Base-by-base conservation (phyloP, 345 rosid genomes). In the Eucalyptus melliodora region DNA sequence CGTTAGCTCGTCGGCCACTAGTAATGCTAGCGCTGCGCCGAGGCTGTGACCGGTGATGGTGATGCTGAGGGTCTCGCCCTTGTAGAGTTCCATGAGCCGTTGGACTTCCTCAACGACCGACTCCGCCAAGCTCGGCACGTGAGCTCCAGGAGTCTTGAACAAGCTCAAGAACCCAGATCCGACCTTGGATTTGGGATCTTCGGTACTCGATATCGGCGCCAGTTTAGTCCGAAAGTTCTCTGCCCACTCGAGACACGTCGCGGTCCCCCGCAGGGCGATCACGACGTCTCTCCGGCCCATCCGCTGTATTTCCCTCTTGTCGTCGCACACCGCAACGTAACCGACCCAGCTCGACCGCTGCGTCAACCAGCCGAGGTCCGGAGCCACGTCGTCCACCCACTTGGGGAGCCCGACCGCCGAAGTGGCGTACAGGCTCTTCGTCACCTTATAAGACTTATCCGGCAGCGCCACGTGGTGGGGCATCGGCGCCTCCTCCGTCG, bases 221-320 rank as follows among this genome's bases (percentile, higher is more conserved):
- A 96, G 89, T 8, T 86, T 87, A 24, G 91, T 95, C 62, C 98
- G 91, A 49, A 98, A 88, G 83, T 98, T 97, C 92, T 98, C 99
- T 1, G 98, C 98, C 99, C 99, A 98, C 60, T 98, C 99, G 19
- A 97, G 96, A 55, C 98, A 98, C 56, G 99, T 98, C 44, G 98
- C 87, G 1, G 99, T 98, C n/a, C 99, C 99, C 1, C 99, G 98
- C 19, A 98, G 90, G 6, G 99, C 96, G 89, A 98, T 96, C n/a
- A 97, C 95, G 4, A 98, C 96, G 67, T 98, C 99, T 55, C 99
- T 93, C 90, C 99, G 94, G 2, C 99, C 99, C 99, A 98, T 95
- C 90, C 99, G 96, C 89, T 95, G 97, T 93, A 97, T 96, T 94
- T 98, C 99, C 21, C 77, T 91, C 50, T 45, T 90, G 67, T 98